Conservation (phyloP, 2,329 filamentous ascomycete species). For the Achaetomium macrosporum region DNA sequence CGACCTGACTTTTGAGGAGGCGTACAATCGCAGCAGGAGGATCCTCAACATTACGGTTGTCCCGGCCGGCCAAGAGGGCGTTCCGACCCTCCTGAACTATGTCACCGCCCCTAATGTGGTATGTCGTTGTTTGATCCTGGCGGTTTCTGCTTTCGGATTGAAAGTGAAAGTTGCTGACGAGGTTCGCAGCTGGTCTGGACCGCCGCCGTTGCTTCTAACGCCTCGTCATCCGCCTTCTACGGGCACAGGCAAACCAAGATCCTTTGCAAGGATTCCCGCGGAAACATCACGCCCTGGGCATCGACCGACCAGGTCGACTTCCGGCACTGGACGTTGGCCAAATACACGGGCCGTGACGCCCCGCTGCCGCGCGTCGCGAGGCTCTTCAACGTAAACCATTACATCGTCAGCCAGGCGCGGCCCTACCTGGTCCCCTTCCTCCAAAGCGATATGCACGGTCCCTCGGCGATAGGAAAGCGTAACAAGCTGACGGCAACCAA, state of each 20-base stretch:
- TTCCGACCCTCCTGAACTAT: slow-evolving; percentile 84
- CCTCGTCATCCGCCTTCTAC: slow-evolving; percentile 59
- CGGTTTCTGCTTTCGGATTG: neutral
- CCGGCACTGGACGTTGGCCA: slow-evolving; percentile 61
- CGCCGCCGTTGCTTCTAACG: slow-evolving; percentile 70
- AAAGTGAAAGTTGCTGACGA: neutral
- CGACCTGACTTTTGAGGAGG: slow-evolving; percentile 88
- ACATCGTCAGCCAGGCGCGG: slow-evolving; percentile 86
- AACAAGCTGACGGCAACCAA: slow-evolving; percentile 53
- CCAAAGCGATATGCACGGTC: slow-evolving; percentile 72
- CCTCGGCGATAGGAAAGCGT: slow-evolving; percentile 54
- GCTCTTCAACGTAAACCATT: slow-evolving; percentile 91
- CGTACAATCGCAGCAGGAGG: slow-evolving; percentile 76
- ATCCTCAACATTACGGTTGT: slow-evolving; percentile 90
- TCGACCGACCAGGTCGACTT: slow-evolving; percentile 57
- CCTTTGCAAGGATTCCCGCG: slow-evolving; percentile 71
- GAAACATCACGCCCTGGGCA: slow-evolving; percentile 68
- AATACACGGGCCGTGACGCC: slow-evolving; percentile 59
- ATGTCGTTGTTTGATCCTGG: slow-evolving; percentile 35
- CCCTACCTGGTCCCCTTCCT: slow-evolving; percentile 86
- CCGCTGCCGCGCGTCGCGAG: slow-evolving; percentile 67
- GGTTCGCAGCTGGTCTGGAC: slow-evolving; percentile 65
- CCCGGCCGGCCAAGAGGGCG: slow-evolving; percentile 64
- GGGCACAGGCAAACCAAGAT: slow-evolving; percentile 58
- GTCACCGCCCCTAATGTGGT: slow-evolving; percentile 89